Evolutionary conservation across 2,329 filamentous ascomycete genomes (phyloP).

Genomic region (Curvularia hawaiiensis): DNA sequence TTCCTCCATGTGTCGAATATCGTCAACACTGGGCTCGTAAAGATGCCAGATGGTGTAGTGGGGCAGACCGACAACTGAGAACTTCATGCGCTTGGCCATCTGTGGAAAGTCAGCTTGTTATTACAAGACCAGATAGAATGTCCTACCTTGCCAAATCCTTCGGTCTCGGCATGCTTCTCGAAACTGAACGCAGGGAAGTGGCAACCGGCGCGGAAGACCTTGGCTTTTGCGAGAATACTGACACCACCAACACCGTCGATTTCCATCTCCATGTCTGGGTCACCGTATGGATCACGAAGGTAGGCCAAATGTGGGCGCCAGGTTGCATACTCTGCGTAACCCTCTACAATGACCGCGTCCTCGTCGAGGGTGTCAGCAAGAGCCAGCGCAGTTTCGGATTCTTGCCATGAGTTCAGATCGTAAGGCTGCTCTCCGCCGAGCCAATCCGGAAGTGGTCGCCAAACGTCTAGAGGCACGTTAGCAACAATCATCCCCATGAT

Average conservation of each 20-base stretch:
- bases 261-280: constrained; percentile 99
- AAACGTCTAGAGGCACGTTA: constrained; percentile 66
- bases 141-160: constrained; percentile 94
- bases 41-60: constrained; percentile 99
- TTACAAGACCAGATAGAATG: no score
- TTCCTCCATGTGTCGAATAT: constrained; percentile 97
- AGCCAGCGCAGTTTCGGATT: constrained; percentile 93
- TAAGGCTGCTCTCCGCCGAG: constrained; percentile 98
- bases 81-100: constrained; percentile 98
- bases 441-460: constrained; percentile 98
- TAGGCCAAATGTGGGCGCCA: constrained; percentile 98
- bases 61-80: constrained; percentile 91
- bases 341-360: constrained; percentile 97
- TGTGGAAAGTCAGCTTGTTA: constrained; percentile 49
- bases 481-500: constrained; percentile 4
- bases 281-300: constrained; percentile 92
- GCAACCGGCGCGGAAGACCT: constrained; percentile 91
- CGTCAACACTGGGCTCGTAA: constrained; percentile 98
- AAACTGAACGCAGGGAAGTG: constrained; percentile 99
- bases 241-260: constrained; percentile 98
- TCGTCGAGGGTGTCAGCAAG: constrained; percentile 95
- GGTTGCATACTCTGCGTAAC: constrained; percentile 97
- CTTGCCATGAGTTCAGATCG: constrained; percentile 98
- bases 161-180: constrained; percentile 97
- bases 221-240: constrained; percentile 94